Base-by-base conservation (phyloP, 345 rosid genomes). In the Schrenkiella parvula region DNA sequence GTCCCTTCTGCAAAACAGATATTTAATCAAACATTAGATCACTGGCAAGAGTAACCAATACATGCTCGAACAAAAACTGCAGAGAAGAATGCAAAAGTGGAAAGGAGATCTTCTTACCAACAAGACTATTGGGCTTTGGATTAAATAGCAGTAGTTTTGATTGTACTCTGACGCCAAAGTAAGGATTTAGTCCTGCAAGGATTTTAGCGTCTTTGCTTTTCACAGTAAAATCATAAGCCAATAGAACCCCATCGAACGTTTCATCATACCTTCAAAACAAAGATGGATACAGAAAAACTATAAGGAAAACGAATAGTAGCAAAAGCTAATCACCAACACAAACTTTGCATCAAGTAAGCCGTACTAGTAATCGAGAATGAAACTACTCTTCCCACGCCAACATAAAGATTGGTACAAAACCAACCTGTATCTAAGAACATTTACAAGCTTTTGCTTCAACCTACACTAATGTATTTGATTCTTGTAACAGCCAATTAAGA, bases 121-220 rank as follows among this genome's bases (percentile, higher is more conserved):
- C 72, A 17, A 87, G 72, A 89, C 82, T 83, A 57, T 87, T 73
- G 3, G 92, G 84, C 79, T 83, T 87, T 8, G 99, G 99, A 57
- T 86, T 82, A 74, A 95, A 95, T 1, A 92, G 73, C 21, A 92
- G 76, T 39, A 95, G 71, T 23, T 81, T 83, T 21, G 97, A 84
- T 63, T 70, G 75, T 18, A 87, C 80, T 56, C 60, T 82, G 7
- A 89, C 88, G 3, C 91, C 88, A 56, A 79, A 78, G 80, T 86
- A 88, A 0, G 97, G 93, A 71, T 80, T 80, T 73, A 89, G 79
- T 42, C 87, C 88, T 1, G 87, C 77, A 35, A 95, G 89, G 81
- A 91, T 85, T 66, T 79, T 81, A 0, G 87, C 92, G 19, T 25
- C 52, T 63, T 83, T 80, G 77, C 85, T 83, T 12, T 58, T 72